Evolutionary conservation across 2,329 filamentous ascomycete species (phyloP).

Genomic region (Ploettnerulaceae sp.): DNA sequence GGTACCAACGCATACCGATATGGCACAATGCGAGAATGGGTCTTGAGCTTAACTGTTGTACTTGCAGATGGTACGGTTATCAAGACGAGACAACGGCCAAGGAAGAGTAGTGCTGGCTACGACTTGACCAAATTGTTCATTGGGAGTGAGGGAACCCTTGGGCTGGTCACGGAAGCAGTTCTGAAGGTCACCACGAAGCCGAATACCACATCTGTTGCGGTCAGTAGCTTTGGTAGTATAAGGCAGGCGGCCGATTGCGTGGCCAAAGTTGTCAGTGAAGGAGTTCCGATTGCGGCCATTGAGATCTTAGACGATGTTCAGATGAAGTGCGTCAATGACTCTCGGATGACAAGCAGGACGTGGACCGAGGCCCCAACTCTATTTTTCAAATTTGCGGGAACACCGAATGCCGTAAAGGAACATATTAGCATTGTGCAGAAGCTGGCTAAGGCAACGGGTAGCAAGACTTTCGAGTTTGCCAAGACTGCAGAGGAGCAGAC

Average conservation of each 20-base stretch:
- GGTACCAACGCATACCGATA: slow-evolving; percentile 91
- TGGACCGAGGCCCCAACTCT: slow-evolving; percentile 73
- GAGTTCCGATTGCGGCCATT: slow-evolving; percentile 83
- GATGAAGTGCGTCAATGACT: slow-evolving; percentile 66
- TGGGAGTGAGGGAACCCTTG: slow-evolving; percentile 86
- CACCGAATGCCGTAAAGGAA: slow-evolving; percentile 67
- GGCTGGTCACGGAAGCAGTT: slow-evolving; percentile 85
- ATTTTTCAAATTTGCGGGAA: slow-evolving; percentile 81
- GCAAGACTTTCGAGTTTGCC: slow-evolving; percentile 74
- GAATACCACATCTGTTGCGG: slow-evolving; percentile 73
- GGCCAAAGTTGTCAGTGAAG: slow-evolving; percentile 70
- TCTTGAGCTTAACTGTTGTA: slow-evolving; percentile 79
- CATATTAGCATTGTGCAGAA: slow-evolving; percentile 64
- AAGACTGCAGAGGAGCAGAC: slow-evolving; percentile 62
- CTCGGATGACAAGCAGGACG: slow-evolving; percentile 57
- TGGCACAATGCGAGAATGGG: slow-evolving; percentile 94
- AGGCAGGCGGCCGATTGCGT: slow-evolving; percentile 55
- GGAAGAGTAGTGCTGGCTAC: slow-evolving; percentile 89
- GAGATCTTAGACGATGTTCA: slow-evolving; percentile 91
- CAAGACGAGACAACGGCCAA: slow-evolving; percentile 80
- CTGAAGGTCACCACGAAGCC: slow-evolving; percentile 82
- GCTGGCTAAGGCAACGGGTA: slow-evolving; percentile 56
- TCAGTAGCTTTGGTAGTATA: slow-evolving; percentile 55
- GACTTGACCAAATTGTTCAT: slow-evolving; percentile 87
- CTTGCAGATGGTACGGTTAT: slow-evolving; percentile 86